Evolutionary conservation across 2,329 filamentous ascomycete genomes (phyloP).

Genomic region (Xylaria multiplex): DNA sequence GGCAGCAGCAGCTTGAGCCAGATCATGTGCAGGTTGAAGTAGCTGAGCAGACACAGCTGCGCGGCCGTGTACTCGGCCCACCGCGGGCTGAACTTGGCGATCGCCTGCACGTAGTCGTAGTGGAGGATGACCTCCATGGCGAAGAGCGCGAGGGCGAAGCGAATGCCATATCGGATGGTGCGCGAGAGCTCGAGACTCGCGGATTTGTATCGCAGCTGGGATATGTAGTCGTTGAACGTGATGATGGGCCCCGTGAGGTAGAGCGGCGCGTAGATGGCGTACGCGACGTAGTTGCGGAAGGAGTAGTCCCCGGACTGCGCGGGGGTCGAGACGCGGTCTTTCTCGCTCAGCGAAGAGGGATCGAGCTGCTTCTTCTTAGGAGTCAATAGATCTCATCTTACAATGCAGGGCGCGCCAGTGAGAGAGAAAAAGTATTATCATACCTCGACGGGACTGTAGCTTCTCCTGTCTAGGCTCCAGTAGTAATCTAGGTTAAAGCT

Average conservation of each 20-base stretch:
- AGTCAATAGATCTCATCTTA: conserved; percentile 64
- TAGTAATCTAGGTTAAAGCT: conserved; percentile 98
- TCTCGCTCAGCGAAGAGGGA: conserved; percentile 84
- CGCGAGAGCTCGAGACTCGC: conserved; percentile 75
- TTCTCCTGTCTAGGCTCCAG: conserved; percentile 79
- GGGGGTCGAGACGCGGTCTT: conserved; percentile 82
- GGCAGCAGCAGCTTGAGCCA: conserved; percentile 97
- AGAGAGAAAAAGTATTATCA: conserved; percentile 46
- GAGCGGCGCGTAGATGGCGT: conserved; percentile 88
- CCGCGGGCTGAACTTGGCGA: conserved; percentile 79
- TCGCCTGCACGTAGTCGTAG: conserved; percentile 92
- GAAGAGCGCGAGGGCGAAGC: conserved; percentile 82
- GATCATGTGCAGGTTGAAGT: conserved; percentile 95
- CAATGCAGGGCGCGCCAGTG: neutral
- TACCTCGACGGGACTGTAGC: conserved; percentile 82
- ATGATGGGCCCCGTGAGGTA: conserved; percentile 94
- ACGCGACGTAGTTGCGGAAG: conserved; percentile 89
- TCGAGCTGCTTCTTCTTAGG: conserved; percentile 97
- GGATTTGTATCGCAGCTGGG: conserved; percentile 79
- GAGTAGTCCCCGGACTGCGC: conserved; percentile 76
- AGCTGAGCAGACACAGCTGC: conserved; percentile 89
- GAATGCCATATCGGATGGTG: conserved; percentile 82
- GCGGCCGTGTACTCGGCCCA: conserved; percentile 88
- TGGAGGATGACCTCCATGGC: conserved; percentile 93
- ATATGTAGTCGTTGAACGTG: conserved; percentile 98